Conservation (phyloP, 2,329 filamentous ascomycete species). For the Aureobasidium sp. region DNA sequence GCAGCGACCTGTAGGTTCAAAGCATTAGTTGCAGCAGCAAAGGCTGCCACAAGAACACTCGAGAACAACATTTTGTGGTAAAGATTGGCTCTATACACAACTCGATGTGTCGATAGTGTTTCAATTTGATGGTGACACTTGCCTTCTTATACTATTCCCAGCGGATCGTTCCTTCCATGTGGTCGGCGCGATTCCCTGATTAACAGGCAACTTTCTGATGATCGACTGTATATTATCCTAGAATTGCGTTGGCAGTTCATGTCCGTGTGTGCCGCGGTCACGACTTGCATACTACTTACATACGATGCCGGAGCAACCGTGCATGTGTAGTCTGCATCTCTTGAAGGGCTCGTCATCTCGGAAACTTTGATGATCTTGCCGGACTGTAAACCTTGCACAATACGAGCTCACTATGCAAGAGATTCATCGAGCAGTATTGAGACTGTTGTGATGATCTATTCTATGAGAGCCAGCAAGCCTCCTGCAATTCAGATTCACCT, state of each 20-base stretch:
- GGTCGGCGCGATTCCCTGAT: neutral
- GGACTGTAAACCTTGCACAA: neutral
- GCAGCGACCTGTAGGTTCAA: conserved; percentile 20
- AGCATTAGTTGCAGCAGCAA: conserved; percentile 15
- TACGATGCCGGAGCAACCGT: neutral
- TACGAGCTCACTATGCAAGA: neutral
- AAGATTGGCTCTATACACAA: too few species aligned
- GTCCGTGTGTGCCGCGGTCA: neutral
- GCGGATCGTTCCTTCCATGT: neutral
- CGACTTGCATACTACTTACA: neutral
- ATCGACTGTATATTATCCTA: neutral
- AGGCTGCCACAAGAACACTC: conserved; percentile 8
- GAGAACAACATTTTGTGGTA: conserved; percentile 1
- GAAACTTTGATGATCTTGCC: neutral
- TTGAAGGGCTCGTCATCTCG: neutral
- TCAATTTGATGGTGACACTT: neutral
- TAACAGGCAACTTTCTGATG: neutral
- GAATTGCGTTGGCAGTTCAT: neutral
- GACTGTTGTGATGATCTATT: neutral
- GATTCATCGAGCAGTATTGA: too few species aligned
- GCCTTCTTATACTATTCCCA: neutral
- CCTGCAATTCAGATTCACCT: too few species aligned
- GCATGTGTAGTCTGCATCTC: neutral
- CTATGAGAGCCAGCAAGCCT: too few species aligned
- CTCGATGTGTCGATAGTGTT: neutral